Percentiles rank a stretch among this genome's conserved stretches.
These are phyloP conservation scores for Sporothrix inflata DNA, from an alignment of 2,329 filamentous ascomycete genomes.

Conservation along the genomic window DNA sequence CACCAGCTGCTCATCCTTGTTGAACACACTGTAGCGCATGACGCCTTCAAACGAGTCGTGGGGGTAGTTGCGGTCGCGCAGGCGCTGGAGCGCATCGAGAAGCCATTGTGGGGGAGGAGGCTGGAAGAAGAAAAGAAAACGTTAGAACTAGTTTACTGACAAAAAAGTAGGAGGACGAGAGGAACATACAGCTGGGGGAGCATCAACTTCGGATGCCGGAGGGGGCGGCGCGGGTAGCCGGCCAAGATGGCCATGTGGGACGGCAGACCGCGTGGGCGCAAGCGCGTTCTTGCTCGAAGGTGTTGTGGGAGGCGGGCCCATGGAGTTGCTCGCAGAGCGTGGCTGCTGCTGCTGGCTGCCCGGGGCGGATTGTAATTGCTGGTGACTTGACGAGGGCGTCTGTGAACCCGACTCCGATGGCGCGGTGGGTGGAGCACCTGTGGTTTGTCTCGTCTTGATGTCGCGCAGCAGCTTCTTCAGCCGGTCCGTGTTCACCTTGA, in stretches of 20 bases:
- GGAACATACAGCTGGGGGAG: constrained; percentile 63
- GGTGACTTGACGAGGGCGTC: constrained; percentile 43
- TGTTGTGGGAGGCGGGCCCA: constrained; percentile 58
- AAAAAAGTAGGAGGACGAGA: background rate
- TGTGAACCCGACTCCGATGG: constrained; percentile 44
- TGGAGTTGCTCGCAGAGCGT: constrained; percentile 53
- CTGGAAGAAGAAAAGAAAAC: constrained; percentile 50
- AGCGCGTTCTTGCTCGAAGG: constrained; percentile 41
- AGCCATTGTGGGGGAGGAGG: constrained; percentile 90
- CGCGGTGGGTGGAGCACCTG: constrained; percentile 4
- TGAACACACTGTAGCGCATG: constrained; percentile 87
- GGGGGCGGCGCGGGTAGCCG: constrained; percentile 70
- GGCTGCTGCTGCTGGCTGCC: constrained; percentile 44
- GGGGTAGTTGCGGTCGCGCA: constrained; percentile 70
- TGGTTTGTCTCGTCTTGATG: constrained; percentile 35
- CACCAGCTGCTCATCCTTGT: constrained; percentile 70
- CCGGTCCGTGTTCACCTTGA: constrained; percentile 74
- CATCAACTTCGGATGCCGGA: constrained; percentile 58
- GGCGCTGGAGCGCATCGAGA: constrained; percentile 67
- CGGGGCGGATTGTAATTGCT: constrained; percentile 9
- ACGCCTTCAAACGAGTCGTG: constrained; percentile 83
- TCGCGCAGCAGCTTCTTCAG: constrained; percentile 65
- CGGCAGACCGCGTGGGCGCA: constrained; percentile 29
- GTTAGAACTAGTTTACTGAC: background rate
- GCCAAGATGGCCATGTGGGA: constrained; percentile 60